Evolutionary conservation across 768 basidiomycete species (phyloP), one percentile per base, ranked within the genome.

Genomic region (Xerocomellus amylosporus): DNA sequence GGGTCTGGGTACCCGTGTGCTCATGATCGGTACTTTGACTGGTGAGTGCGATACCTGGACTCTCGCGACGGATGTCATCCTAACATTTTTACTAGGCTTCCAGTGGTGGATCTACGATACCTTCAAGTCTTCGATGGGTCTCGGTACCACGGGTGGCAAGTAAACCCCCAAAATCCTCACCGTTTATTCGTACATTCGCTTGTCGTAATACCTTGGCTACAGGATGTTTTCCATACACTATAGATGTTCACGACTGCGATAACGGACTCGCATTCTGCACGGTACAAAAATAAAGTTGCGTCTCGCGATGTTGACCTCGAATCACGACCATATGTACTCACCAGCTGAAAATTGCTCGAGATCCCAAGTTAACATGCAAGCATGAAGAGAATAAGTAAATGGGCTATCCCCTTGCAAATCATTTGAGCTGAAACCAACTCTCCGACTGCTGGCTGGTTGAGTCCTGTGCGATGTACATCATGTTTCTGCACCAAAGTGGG

Each of bases 81-180:
- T 48, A 40, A 59, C 68, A 8, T 6, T 4, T 12, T 5, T 8
- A 26, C 36, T 74, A 76, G 91, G 88, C 66, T 90, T 90, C 87
- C 88, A 91, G 79, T 90, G 89, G 90, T 92, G 90, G 88, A 91
- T 93, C 74, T 93, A 93, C 71, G 92, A 93, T 69, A 77, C 82
- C 47, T 93, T 92, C 83, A 93, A 93, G 80, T 54, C 81, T 22
- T 69, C 85, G 50, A 87, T 92, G 86, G 90, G 90, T 66, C 78
- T 92, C 72, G 90, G 90, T 55, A 92, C 90, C 51, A 90, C 90
- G 36, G 90, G 90, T 77, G 90, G 90, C 72, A 91, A 92, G 75
- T 92, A 87, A 74, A 73, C 13, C 12, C 14, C 30, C 6, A 20
- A 46, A 33, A 22, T 22, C 4, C 12, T 46, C 31, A 33, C 34